Evolutionary conservation across 106 monocot species (phyloP), one percentile per base, ranked within the genome.

Genomic region (Dioscorea zingiberensis): DNA sequence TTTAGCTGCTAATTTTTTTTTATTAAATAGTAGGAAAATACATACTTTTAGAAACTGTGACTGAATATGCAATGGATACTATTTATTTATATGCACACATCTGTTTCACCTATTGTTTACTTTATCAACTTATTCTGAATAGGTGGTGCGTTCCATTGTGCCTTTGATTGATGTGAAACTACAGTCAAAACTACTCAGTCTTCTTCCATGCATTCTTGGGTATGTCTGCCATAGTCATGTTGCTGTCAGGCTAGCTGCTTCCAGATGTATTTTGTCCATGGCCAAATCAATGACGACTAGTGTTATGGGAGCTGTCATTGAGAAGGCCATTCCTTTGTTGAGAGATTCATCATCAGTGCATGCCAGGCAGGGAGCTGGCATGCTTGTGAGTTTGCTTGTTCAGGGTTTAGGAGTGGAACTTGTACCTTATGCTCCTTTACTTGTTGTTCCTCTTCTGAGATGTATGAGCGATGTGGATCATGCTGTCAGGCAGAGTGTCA

Each of bases 221-320:
- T 92, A 88, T 55, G 32, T 98, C 5, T 63, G 79, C 59, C 88
- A 98, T 73, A 61, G 46, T 16, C 88, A 92, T 79, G 88, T 86
- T 63, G 92, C 97, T 69, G 91, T 98, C 28, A 92, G 91, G 76
- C 72, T 98, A 73, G 92, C 92, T 62, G 97, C 97, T 69, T 81
- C 92, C 25, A 86, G 85, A 78, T 98, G 92, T 45, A 80, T 98
- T 58, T 84, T 85, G 46, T 88, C 92, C 17, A 89, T 98, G 92
- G 92, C 97, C 29, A 92, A 79, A 67, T 77, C 88, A 61, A 92
- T 98, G 85, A 88, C 85, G 26, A 58, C 38, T 62, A 23, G 58
- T 54, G 87, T 98, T 22, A 98, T 98, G 92, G 74, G 70, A 63
- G 70, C 72, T 65, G 77, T 98, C 18, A 92, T 89, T 57, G 81